Conservation (phyloP, 1,139 yeast species). For the Yamadazyma spencermartinsiae region DNA sequence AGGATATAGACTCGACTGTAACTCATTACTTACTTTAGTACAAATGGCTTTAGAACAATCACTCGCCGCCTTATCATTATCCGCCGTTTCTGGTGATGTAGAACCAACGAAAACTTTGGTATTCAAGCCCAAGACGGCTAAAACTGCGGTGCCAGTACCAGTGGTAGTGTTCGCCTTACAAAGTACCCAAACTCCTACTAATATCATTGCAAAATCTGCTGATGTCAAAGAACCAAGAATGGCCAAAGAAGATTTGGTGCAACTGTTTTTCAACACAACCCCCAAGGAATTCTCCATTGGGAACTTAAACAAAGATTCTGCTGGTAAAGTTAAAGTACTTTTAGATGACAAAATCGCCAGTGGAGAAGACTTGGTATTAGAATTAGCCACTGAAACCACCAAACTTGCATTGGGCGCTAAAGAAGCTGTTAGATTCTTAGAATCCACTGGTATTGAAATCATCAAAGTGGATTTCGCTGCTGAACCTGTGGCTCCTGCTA, state of each 20-base stretch:
- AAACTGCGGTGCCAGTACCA: conserved; percentile 79
- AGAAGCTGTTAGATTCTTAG: conserved; percentile 53
- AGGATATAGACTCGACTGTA: too few species aligned
- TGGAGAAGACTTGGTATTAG: conserved; percentile 47
- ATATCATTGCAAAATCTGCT: conserved; percentile 64
- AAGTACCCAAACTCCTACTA: conserved; percentile 68
- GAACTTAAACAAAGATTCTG: conserved; percentile 51
- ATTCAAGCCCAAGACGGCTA: conserved; percentile 90
- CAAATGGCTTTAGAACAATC: conserved; percentile 62
- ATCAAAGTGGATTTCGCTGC: conserved; percentile 60
- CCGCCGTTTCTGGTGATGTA: conserved; percentile 45
- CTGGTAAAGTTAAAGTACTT: conserved; percentile 65
- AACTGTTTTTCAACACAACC: conserved; percentile 60
- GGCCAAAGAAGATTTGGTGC: conserved; percentile 79
- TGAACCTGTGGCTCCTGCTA: conserved; percentile 36
- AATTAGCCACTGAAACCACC: conserved; percentile 58
- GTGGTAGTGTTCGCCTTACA: conserved; percentile 77
- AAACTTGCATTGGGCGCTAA: conserved; percentile 58
- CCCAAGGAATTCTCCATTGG: conserved; percentile 72
- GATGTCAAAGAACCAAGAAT: conserved; percentile 82
- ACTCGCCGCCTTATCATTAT: conserved; percentile 57
- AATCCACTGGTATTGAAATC: conserved; percentile 57
- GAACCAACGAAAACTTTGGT: conserved; percentile 70
- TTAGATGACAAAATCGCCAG: conserved; percentile 58
- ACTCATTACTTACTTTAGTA: too few species aligned